phyloP scores from a whole-genome alignment of 371 early-diverging fungal genomes.

The Mortierella sp. region DNA sequence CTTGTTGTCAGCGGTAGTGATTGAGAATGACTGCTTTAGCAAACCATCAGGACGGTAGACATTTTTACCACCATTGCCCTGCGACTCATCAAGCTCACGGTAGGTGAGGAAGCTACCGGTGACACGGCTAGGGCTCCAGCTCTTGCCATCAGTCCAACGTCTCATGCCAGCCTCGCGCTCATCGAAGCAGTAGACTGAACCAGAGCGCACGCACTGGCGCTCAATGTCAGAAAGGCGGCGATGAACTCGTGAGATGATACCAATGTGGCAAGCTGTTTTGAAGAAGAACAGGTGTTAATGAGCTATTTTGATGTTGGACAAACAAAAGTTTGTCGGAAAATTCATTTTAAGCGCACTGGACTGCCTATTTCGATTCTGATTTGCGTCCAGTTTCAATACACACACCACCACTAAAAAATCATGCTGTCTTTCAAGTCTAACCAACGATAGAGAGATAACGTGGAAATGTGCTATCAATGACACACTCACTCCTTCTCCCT shows the following conservation, averaged over 20 bases:
- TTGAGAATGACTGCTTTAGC: constrained; percentile 88
- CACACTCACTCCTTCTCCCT: too few relatives aligned
- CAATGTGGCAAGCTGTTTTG: constrained; percentile 72
- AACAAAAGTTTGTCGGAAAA: too few relatives aligned
- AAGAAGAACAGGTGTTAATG: background rate
- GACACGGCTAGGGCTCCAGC: constrained; percentile 89
- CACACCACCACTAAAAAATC: constrained; percentile 2
- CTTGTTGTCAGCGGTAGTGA: constrained; percentile 81
- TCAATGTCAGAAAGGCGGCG: constrained; percentile 86
- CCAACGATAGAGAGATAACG: too few relatives aligned
- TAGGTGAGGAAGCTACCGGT: constrained; percentile 86
- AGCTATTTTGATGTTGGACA: background rate
- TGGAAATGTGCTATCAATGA: too few relatives aligned
- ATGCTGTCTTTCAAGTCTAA: too few relatives aligned
- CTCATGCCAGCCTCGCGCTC: constrained; percentile 91
- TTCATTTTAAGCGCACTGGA: background rate
- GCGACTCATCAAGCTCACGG: constrained; percentile 77
- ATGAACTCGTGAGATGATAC: constrained; percentile 74
- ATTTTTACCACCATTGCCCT: constrained; percentile 51
- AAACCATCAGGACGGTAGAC: constrained; percentile 69
- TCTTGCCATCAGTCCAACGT: constrained; percentile 93
- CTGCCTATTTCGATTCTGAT: background rate
- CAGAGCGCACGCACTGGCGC: constrained; percentile 82
- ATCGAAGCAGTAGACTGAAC: constrained; percentile 91
- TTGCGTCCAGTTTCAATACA: background rate